Evolutionary conservation across 2,329 filamentous ascomycete species (phyloP).

Genomic region (Aspergillus udagawae): DNA sequence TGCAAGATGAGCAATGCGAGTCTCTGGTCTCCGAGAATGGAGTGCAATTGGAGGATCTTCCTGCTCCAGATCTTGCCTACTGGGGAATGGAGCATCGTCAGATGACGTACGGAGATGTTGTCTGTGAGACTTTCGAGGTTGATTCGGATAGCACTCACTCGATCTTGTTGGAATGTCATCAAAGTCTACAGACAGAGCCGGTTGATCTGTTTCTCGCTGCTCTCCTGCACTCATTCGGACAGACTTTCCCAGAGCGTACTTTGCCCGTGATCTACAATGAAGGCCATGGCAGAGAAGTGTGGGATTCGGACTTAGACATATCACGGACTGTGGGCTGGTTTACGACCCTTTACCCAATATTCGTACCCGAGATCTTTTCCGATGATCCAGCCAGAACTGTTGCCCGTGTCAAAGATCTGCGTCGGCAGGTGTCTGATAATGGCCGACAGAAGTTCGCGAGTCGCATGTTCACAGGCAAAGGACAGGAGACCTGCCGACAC

Average conservation of each 20-base stretch:
- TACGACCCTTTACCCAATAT: conserved; percentile 46
- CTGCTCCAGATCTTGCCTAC: conserved; percentile 31
- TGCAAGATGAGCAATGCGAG: conserved; percentile 27
- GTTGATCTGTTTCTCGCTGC: conserved; percentile 36
- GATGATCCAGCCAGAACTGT: conserved; percentile 30
- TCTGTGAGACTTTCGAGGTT: conserved; percentile 32
- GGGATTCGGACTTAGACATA: conserved; percentile 44
- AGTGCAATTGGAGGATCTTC: conserved; percentile 14
- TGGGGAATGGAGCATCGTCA: conserved; percentile 30
- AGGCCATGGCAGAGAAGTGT: conserved; percentile 47
- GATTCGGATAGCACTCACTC: conserved; percentile 23
- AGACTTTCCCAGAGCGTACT: conserved; percentile 38
- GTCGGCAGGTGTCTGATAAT: conserved; percentile 34
- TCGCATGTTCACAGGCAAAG: conserved; percentile 27
- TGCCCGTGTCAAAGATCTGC: conserved; percentile 36
- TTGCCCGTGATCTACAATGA: conserved; percentile 46
- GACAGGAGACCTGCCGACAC: conserved; percentile 26
- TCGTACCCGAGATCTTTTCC: conserved; percentile 24
- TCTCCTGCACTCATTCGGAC: conserved; percentile 42
- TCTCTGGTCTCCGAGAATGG: conserved; percentile 10
- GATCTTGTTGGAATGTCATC: conserved; percentile 30
- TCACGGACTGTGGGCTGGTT: conserved; percentile 52
- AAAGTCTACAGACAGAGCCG: conserved; percentile 31
- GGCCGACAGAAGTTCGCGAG: conserved; percentile 37
- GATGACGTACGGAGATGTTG: conserved; percentile 35